phyloP scores from a whole-genome alignment of 345 rosid genomes.

The Dimocarpus longan region DNA sequence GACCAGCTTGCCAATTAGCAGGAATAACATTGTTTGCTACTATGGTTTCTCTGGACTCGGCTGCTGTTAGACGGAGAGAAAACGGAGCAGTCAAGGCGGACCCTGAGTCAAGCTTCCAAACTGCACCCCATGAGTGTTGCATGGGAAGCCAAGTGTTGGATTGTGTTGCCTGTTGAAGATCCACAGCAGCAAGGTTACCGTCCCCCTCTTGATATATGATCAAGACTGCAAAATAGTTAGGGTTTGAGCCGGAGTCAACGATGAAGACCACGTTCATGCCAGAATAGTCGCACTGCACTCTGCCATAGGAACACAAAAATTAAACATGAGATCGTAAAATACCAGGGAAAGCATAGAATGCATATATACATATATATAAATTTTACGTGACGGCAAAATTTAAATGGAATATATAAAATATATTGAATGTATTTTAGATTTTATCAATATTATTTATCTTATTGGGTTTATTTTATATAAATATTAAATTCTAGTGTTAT shows the following conservation, averaged over 20 bases:
- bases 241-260: constrained; percentile 56
- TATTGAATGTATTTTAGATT: too few species aligned
- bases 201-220: constrained; percentile 53
- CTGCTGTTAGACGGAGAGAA: constrained; percentile 52
- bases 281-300: constrained; percentile 56
- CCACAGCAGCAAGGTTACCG: constrained; percentile 47
- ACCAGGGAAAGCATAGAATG: background rate
- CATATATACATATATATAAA: too few species aligned
- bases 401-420: too few species aligned
- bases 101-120: constrained; percentile 55
- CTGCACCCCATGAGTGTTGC: constrained; percentile 63
- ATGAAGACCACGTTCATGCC: constrained; percentile 45
- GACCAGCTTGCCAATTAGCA: constrained; percentile 53
- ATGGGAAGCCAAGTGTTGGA: constrained; percentile 51
- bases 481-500: too few species aligned
- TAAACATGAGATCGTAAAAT: background rate
- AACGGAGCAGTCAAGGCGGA: constrained; percentile 53
- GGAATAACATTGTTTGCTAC: constrained; percentile 59
- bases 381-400: too few species aligned
- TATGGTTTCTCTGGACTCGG: constrained; percentile 33
- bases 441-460: too few species aligned
- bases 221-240: constrained; percentile 55
- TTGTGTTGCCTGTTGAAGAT: constrained; percentile 45
- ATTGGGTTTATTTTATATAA: too few species aligned
- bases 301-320: constrained; percentile 18